Conservation (phyloP, 768 basidiomycete genomes). For the Hirschioporus abietinus region DNA sequence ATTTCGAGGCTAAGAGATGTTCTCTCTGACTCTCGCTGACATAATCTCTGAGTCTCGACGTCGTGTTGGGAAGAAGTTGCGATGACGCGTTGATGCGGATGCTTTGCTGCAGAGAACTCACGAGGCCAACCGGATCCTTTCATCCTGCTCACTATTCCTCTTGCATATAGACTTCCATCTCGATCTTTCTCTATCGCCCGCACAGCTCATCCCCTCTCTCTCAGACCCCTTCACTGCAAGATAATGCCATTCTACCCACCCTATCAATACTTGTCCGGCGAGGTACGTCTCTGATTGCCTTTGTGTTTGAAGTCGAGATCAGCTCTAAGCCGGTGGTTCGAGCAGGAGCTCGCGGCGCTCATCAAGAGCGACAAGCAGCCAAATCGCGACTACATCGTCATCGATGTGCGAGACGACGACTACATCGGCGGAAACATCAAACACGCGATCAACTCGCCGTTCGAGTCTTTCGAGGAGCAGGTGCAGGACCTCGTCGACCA, state of each 20-base stretch:
- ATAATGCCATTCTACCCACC: background rate
- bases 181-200: background rate
- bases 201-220: too few relatives aligned
- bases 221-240: background rate
- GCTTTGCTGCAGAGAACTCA: background rate
- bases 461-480: slow-evolving; percentile 46
- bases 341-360: slow-evolving; percentile 61
- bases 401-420: slow-evolving; percentile 86
- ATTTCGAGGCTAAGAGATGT: too few relatives aligned
- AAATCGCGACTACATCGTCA: slow-evolving; percentile 63
- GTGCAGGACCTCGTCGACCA: slow-evolving; percentile 56
- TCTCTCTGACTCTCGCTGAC: too few relatives aligned
- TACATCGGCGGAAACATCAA: slow-evolving; percentile 76
- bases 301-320: background rate
- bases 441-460: slow-evolving; percentile 57
- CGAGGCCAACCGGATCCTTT: background rate
- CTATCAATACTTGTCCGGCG: slow-evolving; percentile 31
- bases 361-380: slow-evolving; percentile 61
- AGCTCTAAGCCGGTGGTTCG: slow-evolving; percentile 6
- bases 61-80: background rate
- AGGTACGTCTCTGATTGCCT: slow-evolving; percentile 25
- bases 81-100: background rate
- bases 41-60: too few relatives aligned
- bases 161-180: background rate
- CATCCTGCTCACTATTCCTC: background rate